Evolutionary conservation across 345 rosid genomes (phyloP).

Genomic region (Excoecaria cochinchinensis): DNA sequence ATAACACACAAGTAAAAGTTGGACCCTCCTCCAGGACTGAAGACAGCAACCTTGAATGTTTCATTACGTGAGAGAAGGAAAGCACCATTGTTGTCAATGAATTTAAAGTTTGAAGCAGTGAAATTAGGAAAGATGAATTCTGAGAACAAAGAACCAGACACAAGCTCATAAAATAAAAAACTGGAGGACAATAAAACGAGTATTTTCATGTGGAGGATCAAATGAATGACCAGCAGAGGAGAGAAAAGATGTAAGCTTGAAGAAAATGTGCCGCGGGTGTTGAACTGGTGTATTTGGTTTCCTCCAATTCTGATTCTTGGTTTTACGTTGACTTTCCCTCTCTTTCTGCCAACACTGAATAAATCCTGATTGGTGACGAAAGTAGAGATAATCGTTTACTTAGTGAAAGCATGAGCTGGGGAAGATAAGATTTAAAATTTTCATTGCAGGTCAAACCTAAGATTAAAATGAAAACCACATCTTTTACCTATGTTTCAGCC

Average conservation of each 20-base stretch:
- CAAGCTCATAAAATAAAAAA: constrained; percentile 42
- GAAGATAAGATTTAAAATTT: constrained; percentile 1
- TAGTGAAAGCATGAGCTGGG: constrained; percentile 24
- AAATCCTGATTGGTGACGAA: constrained; percentile 24
- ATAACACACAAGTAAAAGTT: constrained; percentile 66
- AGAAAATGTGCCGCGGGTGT: constrained; percentile 14
- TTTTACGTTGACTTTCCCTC: constrained; percentile 32
- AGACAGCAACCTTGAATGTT: constrained; percentile 63
- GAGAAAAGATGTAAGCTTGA: constrained; percentile 17
- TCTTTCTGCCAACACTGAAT: constrained; percentile 6
- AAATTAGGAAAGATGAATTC: constrained; percentile 64
- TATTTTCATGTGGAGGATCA: constrained; percentile 44
- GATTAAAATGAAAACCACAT: neutral
- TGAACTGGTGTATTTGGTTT: constrained; percentile 23
- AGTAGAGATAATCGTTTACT: constrained; percentile 20
- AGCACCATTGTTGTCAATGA: constrained; percentile 50
- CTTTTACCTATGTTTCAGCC: neutral
- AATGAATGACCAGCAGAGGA: constrained; percentile 15
- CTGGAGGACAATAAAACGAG: constrained; percentile 23
- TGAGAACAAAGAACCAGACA: constrained; percentile 34
- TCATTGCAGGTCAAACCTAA: constrained; percentile 15
- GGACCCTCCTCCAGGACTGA: constrained; percentile 42
- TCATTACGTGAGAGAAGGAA: constrained; percentile 59
- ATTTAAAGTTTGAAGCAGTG: constrained; percentile 57
- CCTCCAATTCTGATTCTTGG: constrained; percentile 18